Conservation (phyloP, 2,329 filamentous ascomycete genomes). For the Raffaelea ambrosiae region DNA sequence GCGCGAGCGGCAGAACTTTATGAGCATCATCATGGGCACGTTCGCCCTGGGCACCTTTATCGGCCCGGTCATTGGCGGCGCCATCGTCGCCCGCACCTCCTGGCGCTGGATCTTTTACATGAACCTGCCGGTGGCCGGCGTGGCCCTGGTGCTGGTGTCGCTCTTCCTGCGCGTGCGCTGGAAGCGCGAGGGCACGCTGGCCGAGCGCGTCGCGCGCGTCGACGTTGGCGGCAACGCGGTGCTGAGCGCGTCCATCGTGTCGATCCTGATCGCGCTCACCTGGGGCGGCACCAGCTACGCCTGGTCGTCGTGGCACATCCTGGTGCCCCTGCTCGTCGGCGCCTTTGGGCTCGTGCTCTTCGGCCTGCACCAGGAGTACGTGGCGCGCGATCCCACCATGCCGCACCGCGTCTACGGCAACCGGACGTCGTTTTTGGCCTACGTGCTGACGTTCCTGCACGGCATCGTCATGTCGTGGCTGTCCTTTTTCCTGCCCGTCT, state of each 20-base stretch:
- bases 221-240: slow-evolving; percentile 34
- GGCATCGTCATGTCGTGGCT: slow-evolving; percentile 3
- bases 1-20: slow-evolving; percentile 10
- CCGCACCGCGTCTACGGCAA: slow-evolving; percentile 30
- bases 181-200: not conserved
- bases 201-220: not conserved
- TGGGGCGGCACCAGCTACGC: slow-evolving; percentile 29
- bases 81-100: slow-evolving; percentile 4
- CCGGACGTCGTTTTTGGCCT: not conserved
- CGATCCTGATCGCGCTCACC: slow-evolving; percentile 33
- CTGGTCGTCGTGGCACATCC: slow-evolving; percentile 28
- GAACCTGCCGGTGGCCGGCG: slow-evolving; percentile 26
- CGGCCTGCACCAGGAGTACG: slow-evolving; percentile 23
- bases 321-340: slow-evolving; percentile 30
- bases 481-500: slow-evolving; percentile 16
- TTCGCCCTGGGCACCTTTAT: slow-evolving; percentile 7
- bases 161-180: slow-evolving; percentile 16
- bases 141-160: slow-evolving; percentile 21
- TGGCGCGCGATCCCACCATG: slow-evolving; percentile 27
- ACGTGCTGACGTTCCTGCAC: slow-evolving; percentile 16
- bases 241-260: slow-evolving; percentile 25
- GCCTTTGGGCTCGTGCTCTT: slow-evolving; percentile 21
- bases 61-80: slow-evolving; percentile 12
- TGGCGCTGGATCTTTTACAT: slow-evolving; percentile 29
- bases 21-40: slow-evolving; percentile 6